These are phyloP conservation scores for Pythium dissotocum DNA, from an alignment of 352 stramenopile species.

Conservation along the genomic window DNA sequence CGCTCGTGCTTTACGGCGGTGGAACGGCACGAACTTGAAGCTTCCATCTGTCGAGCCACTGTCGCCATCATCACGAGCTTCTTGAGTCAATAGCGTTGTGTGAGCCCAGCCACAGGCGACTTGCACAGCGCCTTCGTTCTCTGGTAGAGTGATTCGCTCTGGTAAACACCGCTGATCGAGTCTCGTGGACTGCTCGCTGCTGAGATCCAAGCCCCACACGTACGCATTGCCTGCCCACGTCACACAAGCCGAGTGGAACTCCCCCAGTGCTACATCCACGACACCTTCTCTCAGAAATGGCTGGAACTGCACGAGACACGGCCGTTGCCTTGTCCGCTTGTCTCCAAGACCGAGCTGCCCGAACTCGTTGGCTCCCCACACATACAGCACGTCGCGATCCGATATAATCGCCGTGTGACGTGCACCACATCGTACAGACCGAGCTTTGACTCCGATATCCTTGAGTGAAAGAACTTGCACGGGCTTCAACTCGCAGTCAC, in stretches of 20 bases:
- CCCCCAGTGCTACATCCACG: slow-evolving; percentile 57
- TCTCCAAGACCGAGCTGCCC: slow-evolving; percentile 72
- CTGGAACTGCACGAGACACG: slow-evolving; percentile 45
- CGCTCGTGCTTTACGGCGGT: slow-evolving; percentile 20
- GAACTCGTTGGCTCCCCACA: slow-evolving; percentile 83
- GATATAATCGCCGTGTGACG: slow-evolving; percentile 71
- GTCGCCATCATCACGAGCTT: slow-evolving; percentile 1
- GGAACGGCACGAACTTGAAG: slow-evolving; percentile 8
- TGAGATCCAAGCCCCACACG: slow-evolving; percentile 67
- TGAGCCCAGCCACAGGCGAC: slow-evolving; percentile 70
- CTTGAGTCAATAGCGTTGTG: slow-evolving; percentile 60
- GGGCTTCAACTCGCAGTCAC: slow-evolving; percentile 41
- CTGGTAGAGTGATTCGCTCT: slow-evolving; percentile 32
- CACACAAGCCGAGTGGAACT: slow-evolving; percentile 74
- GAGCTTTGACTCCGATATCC: slow-evolving; percentile 40
- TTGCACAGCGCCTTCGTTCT: slow-evolving; percentile 41
- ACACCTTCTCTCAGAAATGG: slow-evolving; percentile 49
- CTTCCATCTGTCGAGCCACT: neutral
- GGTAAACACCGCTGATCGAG: slow-evolving; percentile 41
- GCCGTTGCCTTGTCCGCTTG: slow-evolving; percentile 40
- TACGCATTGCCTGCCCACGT: slow-evolving; percentile 46
- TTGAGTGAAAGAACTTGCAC: slow-evolving; percentile 40
- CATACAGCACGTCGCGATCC: slow-evolving; percentile 65
- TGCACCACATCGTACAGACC: slow-evolving; percentile 61
- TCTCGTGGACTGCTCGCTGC: slow-evolving; percentile 35